Evolutionary conservation across 2,329 filamentous ascomycete species (phyloP).

Genomic region (Penicillium sp.): DNA sequence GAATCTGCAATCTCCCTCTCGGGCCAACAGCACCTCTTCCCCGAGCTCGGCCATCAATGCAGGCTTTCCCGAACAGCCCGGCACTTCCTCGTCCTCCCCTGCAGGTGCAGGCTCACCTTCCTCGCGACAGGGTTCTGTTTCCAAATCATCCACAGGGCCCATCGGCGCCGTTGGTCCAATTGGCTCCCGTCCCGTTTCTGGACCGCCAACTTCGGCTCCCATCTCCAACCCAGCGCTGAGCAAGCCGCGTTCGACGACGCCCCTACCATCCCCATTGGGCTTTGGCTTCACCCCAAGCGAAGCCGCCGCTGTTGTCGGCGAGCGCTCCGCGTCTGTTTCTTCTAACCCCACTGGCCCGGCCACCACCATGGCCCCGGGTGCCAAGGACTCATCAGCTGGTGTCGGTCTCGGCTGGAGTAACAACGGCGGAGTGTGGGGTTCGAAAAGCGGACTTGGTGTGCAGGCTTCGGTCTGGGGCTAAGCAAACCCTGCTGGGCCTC

Average conservation of each 20-base stretch:
- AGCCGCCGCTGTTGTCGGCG: slow-evolving; percentile 35
- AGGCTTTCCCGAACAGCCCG: slow-evolving; percentile 58
- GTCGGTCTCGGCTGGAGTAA: slow-evolving; percentile 66
- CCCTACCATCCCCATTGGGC: slow-evolving; percentile 80
- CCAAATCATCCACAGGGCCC: slow-evolving; percentile 47
- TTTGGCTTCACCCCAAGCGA: slow-evolving; percentile 61
- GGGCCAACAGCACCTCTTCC: slow-evolving; percentile 78
- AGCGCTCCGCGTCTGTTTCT: slow-evolving; percentile 52
- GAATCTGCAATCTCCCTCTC: slow-evolving; percentile 53
- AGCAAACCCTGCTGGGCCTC: slow-evolving; percentile 1
- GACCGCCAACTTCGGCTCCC: slow-evolving; percentile 41
- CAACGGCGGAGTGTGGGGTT: slow-evolving; percentile 78
- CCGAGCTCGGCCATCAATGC: slow-evolving; percentile 47
- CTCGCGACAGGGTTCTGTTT: slow-evolving; percentile 53
- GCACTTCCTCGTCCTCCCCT: slow-evolving; percentile 79
- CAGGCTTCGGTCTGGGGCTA: slow-evolving; percentile 95
- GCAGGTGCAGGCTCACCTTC: slow-evolving; percentile 63
- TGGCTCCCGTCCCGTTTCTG: slow-evolving; percentile 72
- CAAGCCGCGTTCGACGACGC: slow-evolving; percentile 76
- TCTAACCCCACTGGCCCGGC: slow-evolving; percentile 53
- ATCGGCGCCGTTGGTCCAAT: slow-evolving; percentile 76
- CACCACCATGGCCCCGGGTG: slow-evolving; percentile 25
- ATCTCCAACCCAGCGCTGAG: slow-evolving; percentile 55
- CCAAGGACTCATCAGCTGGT: slow-evolving; percentile 40
- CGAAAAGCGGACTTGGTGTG: slow-evolving; percentile 72